These are phyloP conservation scores for Guillardia theta DNA, from an alignment of 78 protist species.

Conservation along the genomic window DNA sequence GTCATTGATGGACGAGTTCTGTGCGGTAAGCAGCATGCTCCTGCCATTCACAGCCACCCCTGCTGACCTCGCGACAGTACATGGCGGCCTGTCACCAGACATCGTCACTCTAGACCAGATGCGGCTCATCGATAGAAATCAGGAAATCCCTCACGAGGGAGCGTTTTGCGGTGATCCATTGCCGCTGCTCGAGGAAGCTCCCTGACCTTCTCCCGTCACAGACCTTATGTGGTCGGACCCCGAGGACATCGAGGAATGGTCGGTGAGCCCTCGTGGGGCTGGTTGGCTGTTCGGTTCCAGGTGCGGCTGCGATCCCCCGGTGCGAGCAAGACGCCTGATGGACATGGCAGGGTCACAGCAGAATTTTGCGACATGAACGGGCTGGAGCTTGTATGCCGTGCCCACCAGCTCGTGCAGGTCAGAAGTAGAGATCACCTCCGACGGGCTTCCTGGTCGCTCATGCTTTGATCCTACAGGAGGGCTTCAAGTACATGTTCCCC, in stretches of 20 bases:
- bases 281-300: constrained; percentile 95
- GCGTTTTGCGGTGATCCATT: constrained; percentile 78
- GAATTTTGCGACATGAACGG: constrained; percentile 83
- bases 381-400: constrained; percentile 89
- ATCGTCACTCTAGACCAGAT: constrained; percentile 86
- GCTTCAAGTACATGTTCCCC: constrained; percentile 90
- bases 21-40: constrained; percentile 97
- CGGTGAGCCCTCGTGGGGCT: constrained; percentile 95
- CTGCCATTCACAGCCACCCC: constrained; percentile 46
- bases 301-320: neutral
- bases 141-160: constrained; percentile 97
- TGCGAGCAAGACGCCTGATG: neutral
- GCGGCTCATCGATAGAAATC: constrained; percentile 72
- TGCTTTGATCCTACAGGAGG: constrained; percentile 98
- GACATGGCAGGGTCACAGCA: constrained; percentile 35
- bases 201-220: no score
- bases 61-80: neutral
- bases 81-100: constrained; percentile 17
- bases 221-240: constrained; percentile 99
- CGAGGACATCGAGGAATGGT: constrained; percentile 92
- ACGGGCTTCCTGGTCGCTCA: no score
- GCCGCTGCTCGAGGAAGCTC: neutral
- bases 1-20: constrained; percentile 87
- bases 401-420: constrained; percentile 91
- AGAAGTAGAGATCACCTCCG: no score